phyloP scores from a whole-genome alignment of 805 yeast species.

The Teunomyces kruisii region DNA sequence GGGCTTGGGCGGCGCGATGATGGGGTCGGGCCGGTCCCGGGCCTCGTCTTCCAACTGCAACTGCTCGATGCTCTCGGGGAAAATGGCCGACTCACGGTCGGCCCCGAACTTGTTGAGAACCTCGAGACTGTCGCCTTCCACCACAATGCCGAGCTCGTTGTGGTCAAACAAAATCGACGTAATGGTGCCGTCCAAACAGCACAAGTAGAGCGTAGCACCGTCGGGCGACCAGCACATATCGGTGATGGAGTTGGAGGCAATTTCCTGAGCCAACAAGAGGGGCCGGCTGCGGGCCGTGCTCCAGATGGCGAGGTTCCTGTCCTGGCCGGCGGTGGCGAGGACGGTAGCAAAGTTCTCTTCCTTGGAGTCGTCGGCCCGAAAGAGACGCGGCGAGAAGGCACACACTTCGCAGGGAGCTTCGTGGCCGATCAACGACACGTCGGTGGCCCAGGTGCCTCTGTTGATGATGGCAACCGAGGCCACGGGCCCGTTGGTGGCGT shows the following conservation, averaged over 20 bases:
- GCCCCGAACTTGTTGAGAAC: conserved; percentile 78
- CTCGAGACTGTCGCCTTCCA: conserved; percentile 62
- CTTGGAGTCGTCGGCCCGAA: conserved; percentile 30
- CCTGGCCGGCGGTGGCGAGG: conserved; percentile 96
- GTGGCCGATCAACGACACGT: conserved; percentile 72
- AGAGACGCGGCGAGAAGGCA: conserved; percentile 69
- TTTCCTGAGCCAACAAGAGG: conserved; percentile 72
- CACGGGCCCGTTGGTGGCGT: conserved; percentile 82
- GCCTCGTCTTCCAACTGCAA: conserved; percentile 69
- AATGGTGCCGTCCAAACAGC: conserved; percentile 85
- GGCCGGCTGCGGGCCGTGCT: conserved; percentile 76
- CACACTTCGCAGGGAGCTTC: conserved; percentile 85
- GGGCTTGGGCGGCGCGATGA: not conserved
- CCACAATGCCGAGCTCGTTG: conserved; percentile 63
- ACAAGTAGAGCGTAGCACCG: conserved; percentile 69
- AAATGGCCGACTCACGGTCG: conserved; percentile 76
- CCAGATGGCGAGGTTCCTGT: conserved; percentile 86
- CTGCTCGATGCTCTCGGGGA: conserved; percentile 86
- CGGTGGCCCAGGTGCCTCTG: conserved; percentile 79
- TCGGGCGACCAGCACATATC: conserved; percentile 88
- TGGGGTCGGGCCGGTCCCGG: conserved; percentile 13
- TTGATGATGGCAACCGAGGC: conserved; percentile 71
- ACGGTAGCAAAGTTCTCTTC: conserved; percentile 56
- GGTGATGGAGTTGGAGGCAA: conserved; percentile 75
- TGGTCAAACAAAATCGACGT: conserved; percentile 63